phyloP scores from a whole-genome alignment of 2,329 filamentous ascomycete genomes.

The Verruconis gallopava region DNA sequence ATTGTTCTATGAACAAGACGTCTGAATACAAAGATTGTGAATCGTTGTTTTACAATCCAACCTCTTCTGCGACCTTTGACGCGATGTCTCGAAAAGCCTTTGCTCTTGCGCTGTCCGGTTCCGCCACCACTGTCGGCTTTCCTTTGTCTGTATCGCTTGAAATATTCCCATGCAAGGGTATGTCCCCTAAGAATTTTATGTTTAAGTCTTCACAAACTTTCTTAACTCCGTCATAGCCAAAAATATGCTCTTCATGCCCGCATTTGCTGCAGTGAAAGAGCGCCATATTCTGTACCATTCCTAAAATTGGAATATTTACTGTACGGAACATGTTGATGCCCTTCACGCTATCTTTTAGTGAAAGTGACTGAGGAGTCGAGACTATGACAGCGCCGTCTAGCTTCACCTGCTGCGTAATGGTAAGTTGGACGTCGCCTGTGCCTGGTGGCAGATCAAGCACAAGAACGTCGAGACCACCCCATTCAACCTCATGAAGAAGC shows the following conservation, averaged over 20 bases:
- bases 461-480: conserved; percentile 77
- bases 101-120: conserved; percentile 62
- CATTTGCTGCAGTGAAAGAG: conserved; percentile 38
- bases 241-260: conserved; percentile 59
- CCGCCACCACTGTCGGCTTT: conserved; percentile 78
- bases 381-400: conserved; percentile 80
- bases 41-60: conserved; percentile 29
- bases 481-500: conserved; percentile 86
- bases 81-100: conserved; percentile 62
- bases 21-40: too few relatives aligned
- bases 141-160: conserved; percentile 79
- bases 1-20: too few relatives aligned
- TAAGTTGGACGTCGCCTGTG: conserved; percentile 90
- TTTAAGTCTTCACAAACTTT: conserved; percentile 57
- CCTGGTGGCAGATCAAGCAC: conserved; percentile 87
- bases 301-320: conserved; percentile 66
- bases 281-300: conserved; percentile 50
- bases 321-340: conserved; percentile 89
- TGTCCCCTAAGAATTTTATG: conserved; percentile 73
- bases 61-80: conserved; percentile 32
- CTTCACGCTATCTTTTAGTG: conserved; percentile 80
- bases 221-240: conserved; percentile 53
- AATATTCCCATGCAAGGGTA: conserved; percentile 76
- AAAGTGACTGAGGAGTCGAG: conserved; percentile 86
- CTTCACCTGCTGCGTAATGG: conserved; percentile 89